Percentiles rank a stretch among this genome's conserved stretches.
Evolutionary conservation across 768 basidiomycete genomes (phyloP).

Genomic region (Lactifluus piperatus): DNA sequence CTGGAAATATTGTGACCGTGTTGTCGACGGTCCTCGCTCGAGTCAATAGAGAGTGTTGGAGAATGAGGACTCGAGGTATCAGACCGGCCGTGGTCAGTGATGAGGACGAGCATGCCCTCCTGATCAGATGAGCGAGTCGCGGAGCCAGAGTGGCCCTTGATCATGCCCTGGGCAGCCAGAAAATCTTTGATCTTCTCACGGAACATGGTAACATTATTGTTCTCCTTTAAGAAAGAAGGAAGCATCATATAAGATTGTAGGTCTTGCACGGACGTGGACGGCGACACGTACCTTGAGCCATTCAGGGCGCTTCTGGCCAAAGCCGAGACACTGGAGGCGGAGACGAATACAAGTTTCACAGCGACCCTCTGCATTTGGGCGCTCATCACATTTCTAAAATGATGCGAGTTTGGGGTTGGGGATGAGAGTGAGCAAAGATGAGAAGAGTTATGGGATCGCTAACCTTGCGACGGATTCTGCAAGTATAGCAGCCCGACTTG

Average conservation of each 20-base stretch:
- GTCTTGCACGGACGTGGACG: neutral
- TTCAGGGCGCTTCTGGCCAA: constrained; percentile 77
- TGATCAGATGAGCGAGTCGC: constrained; percentile 50
- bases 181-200: constrained; percentile 75
- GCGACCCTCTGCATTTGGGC: constrained; percentile 46
- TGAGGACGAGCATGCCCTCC: constrained; percentile 46
- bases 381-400: constrained; percentile 76
- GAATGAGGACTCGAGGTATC: constrained; percentile 32
- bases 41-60: constrained; percentile 40
- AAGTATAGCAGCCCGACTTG: constrained; percentile 86
- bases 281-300: constrained; percentile 64
- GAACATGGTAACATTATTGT: constrained; percentile 53
- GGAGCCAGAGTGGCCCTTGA: constrained; percentile 76
- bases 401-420: neutral
- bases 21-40: constrained; percentile 32
- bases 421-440: constrained; percentile 5
- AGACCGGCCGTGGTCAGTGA: constrained; percentile 33
- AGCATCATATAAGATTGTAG: neutral
- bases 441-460: constrained; percentile 19
- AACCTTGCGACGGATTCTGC: constrained; percentile 80
- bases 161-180: constrained; percentile 78
- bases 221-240: constrained; percentile 40
- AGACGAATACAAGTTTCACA: constrained; percentile 76
- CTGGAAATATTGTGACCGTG: constrained; percentile 27
- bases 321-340: constrained; percentile 76